Evolutionary conservation across 2,329 filamentous ascomycete species (phyloP).

Genomic region (Botrytis galanthina): DNA sequence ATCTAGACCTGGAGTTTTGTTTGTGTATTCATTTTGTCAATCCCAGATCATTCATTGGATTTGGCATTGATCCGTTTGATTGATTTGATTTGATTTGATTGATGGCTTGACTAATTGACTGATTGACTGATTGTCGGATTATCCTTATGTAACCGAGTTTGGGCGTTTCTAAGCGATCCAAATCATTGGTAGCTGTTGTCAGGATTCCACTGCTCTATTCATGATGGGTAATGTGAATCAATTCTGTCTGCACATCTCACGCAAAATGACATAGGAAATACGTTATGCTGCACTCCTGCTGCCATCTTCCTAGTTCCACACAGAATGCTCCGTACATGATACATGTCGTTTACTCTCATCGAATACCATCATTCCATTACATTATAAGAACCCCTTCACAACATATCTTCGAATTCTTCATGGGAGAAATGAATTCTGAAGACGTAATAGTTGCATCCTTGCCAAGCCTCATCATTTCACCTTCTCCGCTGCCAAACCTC

Average conservation of each 20-base stretch:
- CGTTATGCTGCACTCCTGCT: not conserved
- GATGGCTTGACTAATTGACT: too few relatives aligned
- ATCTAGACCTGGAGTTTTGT: not conserved
- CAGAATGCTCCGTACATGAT: too few relatives aligned
- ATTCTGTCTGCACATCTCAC: not conserved
- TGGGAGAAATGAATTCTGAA: not conserved
- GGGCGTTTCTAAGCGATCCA: not conserved
- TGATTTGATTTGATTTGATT: not conserved
- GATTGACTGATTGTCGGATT: not conserved
- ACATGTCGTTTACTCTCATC: slow-evolving; percentile 5
- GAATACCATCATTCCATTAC: slow-evolving; percentile 18
- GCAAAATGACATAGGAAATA: not conserved
- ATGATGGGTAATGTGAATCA: not conserved
- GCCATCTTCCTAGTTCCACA: not conserved
- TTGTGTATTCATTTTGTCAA: not conserved
- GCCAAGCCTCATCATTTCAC: slow-evolving; percentile 10
- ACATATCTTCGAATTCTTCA: not conserved
- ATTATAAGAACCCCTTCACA: slow-evolving; percentile 1
- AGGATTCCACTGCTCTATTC: too few relatives aligned
- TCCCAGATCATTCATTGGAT: not conserved
- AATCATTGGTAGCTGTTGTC: not conserved
- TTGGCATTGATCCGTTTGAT: not conserved
- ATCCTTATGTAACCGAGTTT: not conserved
- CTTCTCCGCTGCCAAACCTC: slow-evolving; percentile 15
- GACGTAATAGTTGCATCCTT: slow-evolving; percentile 19